Base-by-base conservation (phyloP, 192 early-diverging fungal species). In the Linnemannia zychae region DNA sequence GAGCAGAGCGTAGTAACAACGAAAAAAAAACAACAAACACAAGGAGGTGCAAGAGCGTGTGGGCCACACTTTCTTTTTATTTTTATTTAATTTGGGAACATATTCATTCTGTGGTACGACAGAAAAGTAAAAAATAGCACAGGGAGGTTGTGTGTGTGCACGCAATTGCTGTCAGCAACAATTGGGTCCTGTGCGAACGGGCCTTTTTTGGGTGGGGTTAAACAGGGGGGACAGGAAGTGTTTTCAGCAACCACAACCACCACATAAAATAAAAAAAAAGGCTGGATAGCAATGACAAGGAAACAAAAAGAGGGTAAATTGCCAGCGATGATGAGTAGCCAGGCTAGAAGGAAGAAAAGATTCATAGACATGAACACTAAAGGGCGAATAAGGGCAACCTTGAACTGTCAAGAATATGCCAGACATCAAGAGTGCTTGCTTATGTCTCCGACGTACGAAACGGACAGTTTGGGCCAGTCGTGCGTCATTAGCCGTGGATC, bases 91-190 rank as follows among this genome's bases (percentile, higher is more conserved):
- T 63, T 63, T 63, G 24, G 57, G 9, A 28, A n/a, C n/a, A 63
- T 63, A 63, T 63, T 63, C 57, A 28, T 63, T 63, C 57, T 63
- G 57, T 63, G 57, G 57, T 63, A 63, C 57, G 24, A 63, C 7
- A 24, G 57, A 63, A 63, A 63, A 63, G 12, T 12, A 60, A 22
- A 18, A 9, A 44, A 44, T 44, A 44, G 7, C 9, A 63, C 12
- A 15, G 57, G 57, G 4, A 0, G 20, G 20, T 7, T 24, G 52
- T 24, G 11, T 9, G 28, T 63, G 57, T 63, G 12, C 28, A 63
- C 57, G 57, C 57, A 63, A 15, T 24, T 63, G 24, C 24, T 63
- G 9, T 31, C 22, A 33, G 24, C 57, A 63, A 13, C 57, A 31
- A 31, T 31, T 63, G 24, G n/a, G 57, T 63, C 28, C 24, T 31